Conservation (phyloP, 1,284 basidiomycete species). For the Anthracocystis walkeri region DNA sequence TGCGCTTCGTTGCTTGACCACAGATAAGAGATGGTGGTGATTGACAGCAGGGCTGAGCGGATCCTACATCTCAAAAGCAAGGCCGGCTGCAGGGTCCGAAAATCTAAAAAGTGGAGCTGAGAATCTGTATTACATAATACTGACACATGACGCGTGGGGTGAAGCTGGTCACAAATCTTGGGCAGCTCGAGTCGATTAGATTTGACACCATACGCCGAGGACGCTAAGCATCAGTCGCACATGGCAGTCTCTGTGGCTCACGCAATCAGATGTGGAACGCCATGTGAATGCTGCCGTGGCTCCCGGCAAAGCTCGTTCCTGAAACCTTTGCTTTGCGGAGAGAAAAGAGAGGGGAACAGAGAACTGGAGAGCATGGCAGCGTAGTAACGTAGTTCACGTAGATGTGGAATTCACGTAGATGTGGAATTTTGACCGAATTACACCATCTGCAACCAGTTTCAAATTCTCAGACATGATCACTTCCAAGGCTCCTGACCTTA, state of each 20-base stretch:
- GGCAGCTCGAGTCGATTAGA: neutral
- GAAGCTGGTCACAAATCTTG: neutral
- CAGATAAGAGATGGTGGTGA: conserved; percentile 1
- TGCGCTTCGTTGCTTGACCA: neutral
- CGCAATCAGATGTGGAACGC: neutral
- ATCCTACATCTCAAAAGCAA: neutral
- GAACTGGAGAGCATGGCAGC: too few relatives aligned
- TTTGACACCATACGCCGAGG: too few relatives aligned
- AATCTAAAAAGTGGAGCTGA: conserved; percentile 20
- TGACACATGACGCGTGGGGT: conserved; percentile 6
- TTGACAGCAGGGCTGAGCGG: neutral
- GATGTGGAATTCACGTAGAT: neutral
- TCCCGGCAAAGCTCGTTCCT: conserved; percentile 3
- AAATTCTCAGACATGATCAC: neutral
- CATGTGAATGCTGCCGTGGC: neutral
- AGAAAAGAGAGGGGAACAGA: neutral
- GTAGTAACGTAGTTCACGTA: neutral
- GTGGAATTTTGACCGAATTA: neutral
- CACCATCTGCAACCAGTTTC: neutral
- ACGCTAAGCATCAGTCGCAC: neutral
- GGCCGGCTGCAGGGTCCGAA: conserved; percentile 24
- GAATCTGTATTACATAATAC: conserved; percentile 15
- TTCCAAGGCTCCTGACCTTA: neutral
- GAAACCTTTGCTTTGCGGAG: neutral
- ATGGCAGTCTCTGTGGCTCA: neutral